phyloP scores from a whole-genome alignment of 208 protist species.

The Leishmania turanica region DNA sequence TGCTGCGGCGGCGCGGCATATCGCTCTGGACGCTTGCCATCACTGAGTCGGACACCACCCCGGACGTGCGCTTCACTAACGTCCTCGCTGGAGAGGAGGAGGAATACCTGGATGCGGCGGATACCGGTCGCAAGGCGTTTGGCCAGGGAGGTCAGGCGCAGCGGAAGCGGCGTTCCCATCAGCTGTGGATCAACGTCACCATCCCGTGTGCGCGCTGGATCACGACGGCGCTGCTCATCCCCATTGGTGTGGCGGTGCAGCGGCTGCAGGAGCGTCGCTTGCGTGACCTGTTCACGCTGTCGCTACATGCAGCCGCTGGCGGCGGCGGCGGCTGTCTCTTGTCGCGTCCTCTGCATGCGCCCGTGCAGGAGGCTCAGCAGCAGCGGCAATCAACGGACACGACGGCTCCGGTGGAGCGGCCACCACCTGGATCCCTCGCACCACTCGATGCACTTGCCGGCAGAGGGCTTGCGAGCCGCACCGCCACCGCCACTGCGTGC shows the following conservation, averaged over 20 bases:
- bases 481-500: slow-evolving; percentile 9
- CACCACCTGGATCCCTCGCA: neutral
- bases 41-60: slow-evolving; percentile 16
- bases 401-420: neutral
- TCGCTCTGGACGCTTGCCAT: slow-evolving; percentile 24
- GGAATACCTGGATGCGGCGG: neutral
- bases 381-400: neutral
- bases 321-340: neutral
- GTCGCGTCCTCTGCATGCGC: neutral
- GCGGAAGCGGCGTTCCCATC: slow-evolving; percentile 12
- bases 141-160: neutral
- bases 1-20: slow-evolving; percentile 15
- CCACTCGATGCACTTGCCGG: neutral
- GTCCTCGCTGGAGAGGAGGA: slow-evolving; percentile 10
- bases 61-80: slow-evolving; percentile 30
- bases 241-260: slow-evolving; percentile 68
- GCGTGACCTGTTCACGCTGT: slow-evolving; percentile 33
- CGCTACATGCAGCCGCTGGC: slow-evolving; percentile 13
- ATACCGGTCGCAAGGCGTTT: neutral
- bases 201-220: slow-evolving; percentile 82
- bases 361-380: neutral
- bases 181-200: slow-evolving; percentile 68
- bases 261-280: slow-evolving; percentile 67
- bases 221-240: slow-evolving; percentile 72
- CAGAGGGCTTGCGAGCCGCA: neutral